Evolutionary conservation across 495 filamentous ascomycete genomes (phyloP).

Genomic region (Aspergillus nanangensis): DNA sequence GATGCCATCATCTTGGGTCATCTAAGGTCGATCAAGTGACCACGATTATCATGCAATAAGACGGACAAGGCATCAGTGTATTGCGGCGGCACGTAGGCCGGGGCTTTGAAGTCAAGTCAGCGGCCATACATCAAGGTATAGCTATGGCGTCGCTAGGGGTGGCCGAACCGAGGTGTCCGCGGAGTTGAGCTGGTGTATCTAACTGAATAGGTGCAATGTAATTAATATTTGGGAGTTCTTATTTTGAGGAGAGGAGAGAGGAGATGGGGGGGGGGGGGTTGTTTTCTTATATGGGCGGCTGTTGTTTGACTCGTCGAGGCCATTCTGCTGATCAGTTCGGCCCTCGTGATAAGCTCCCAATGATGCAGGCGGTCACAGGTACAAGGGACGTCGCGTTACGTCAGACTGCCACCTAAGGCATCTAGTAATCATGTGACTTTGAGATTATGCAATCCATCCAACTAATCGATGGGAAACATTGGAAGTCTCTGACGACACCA

Average conservation of each 20-base stretch:
- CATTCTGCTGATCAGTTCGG: neutral
- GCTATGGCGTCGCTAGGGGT: neutral
- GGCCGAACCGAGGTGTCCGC: too few relatives aligned
- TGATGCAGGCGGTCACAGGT: slow-evolving; percentile 23
- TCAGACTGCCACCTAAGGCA: neutral
- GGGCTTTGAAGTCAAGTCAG: slow-evolving; percentile 6
- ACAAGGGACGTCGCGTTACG: neutral
- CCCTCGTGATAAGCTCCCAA: slow-evolving; percentile 20
- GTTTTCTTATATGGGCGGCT: too few relatives aligned
- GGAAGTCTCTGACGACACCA: slow-evolving; percentile 21
- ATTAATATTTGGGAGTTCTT: too few relatives aligned
- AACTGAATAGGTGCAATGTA: too few relatives aligned
- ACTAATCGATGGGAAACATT: too few relatives aligned
- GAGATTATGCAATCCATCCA: too few relatives aligned
- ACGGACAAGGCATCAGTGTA: slow-evolving; percentile 8
- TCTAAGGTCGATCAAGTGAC: slow-evolving; percentile 8
- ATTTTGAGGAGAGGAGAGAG: too few relatives aligned
- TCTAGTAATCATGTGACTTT: neutral
- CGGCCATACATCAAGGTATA: slow-evolving; percentile 11
- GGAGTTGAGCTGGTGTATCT: too few relatives aligned
- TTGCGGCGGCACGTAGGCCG: slow-evolving; percentile 14
- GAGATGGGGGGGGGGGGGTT: too few relatives aligned
- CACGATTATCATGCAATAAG: too few relatives aligned
- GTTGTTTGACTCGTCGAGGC: neutral
- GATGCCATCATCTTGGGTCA: slow-evolving; percentile 61